A percentile compares a stretch with the other conserved stretches of the same genome.
phyloP scores from a whole-genome alignment of 176 grass and related monocot genomes.

The Triticum monococcum region DNA sequence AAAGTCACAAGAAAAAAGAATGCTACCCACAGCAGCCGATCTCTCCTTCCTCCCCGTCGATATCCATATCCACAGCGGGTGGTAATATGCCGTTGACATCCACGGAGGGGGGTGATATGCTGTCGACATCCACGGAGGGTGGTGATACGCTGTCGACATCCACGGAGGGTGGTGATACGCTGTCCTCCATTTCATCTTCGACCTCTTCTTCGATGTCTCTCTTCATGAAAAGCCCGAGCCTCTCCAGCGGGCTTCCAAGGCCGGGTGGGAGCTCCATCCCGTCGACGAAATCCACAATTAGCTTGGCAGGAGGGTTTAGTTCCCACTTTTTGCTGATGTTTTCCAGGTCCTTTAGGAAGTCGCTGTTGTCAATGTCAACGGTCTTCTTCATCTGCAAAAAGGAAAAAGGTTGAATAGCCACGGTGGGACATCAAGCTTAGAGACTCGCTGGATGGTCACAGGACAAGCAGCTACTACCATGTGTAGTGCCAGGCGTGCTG shows the following conservation, averaged over 20 bases:
- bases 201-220: slow-evolving; percentile 54
- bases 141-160: slow-evolving; percentile 42
- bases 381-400: slow-evolving; percentile 81
- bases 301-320: slow-evolving; percentile 28
- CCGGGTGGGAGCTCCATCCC: slow-evolving; percentile 43
- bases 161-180: slow-evolving; percentile 26
- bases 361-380: slow-evolving; percentile 80
- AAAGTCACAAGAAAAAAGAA: background rate
- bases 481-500: slow-evolving; percentile 65
- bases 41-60: background rate
- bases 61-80: background rate
- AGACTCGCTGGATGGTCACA: slow-evolving; percentile 12
- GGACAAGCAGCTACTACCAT: slow-evolving; percentile 41
- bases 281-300: slow-evolving; percentile 40
- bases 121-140: background rate
- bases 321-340: slow-evolving; percentile 47
- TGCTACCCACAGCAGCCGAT: slow-evolving; percentile 39
- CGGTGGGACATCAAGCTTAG: slow-evolving; percentile 1
- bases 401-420: slow-evolving; percentile 7
- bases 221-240: slow-evolving; percentile 79
- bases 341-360: slow-evolving; percentile 62
- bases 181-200: slow-evolving; percentile 48
- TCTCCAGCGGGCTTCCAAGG: slow-evolving; percentile 60
- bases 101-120: background rate
- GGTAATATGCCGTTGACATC: background rate